Evolutionary conservation across 1,284 basidiomycete genomes (phyloP).

Genomic region (Ceratobasidium sp.): DNA sequence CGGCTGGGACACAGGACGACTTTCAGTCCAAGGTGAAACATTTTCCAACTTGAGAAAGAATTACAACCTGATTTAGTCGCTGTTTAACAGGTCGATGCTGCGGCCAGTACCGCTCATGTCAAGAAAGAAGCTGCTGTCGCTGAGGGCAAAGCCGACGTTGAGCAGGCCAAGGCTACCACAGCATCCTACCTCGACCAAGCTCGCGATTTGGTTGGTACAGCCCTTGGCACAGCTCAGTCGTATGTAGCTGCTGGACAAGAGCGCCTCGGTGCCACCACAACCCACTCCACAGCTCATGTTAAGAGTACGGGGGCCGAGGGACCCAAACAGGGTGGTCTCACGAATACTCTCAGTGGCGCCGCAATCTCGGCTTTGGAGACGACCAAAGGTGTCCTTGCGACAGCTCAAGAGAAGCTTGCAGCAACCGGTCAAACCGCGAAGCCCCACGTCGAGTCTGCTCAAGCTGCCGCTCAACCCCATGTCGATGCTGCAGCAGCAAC

Average conservation of each 20-base stretch:
- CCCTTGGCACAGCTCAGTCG: slow-evolving; percentile 39
- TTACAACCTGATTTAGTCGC: background rate
- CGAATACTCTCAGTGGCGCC: slow-evolving; percentile 34
- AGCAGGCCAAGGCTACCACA: slow-evolving; percentile 42
- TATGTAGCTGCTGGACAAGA: slow-evolving; percentile 44
- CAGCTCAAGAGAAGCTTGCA: slow-evolving; percentile 40
- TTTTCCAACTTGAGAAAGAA: background rate
- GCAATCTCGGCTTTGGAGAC: slow-evolving; percentile 42
- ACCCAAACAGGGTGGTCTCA: slow-evolving; percentile 27
- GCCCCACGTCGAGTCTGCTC: slow-evolving; percentile 32
- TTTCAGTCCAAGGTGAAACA: slow-evolving; percentile 25
- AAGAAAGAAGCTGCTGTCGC: slow-evolving; percentile 42
- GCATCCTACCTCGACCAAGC: slow-evolving; percentile 42
- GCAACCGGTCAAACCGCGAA: slow-evolving; percentile 30
- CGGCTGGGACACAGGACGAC: slow-evolving; percentile 13
- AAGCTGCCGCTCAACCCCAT: slow-evolving; percentile 8
- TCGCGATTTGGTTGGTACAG: slow-evolving; percentile 38
- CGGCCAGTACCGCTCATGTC: slow-evolving; percentile 11
- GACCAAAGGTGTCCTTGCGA: slow-evolving; percentile 36
- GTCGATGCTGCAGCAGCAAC: background rate
- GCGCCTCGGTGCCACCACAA: slow-evolving; percentile 39
- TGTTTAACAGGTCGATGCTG: slow-evolving; percentile 24
- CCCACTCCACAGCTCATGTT: slow-evolving; percentile 38
- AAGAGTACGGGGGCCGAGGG: slow-evolving; percentile 26
- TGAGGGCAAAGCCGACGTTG: slow-evolving; percentile 44